phyloP scores from a whole-genome alignment of 768 basidiomycete species.

The Trametes maxima region DNA sequence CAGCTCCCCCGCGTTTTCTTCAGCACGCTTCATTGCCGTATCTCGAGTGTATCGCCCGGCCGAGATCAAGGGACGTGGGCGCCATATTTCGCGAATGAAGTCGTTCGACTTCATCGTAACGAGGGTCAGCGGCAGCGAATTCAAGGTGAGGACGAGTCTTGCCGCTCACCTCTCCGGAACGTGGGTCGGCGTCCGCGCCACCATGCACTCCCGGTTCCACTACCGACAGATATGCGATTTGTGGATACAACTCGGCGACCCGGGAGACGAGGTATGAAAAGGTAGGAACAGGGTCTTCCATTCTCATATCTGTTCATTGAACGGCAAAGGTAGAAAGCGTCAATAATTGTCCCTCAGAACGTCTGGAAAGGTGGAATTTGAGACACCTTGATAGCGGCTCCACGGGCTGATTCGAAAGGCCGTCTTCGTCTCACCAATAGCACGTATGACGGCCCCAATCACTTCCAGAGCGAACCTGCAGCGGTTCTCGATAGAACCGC shows the following conservation, averaged over 20 bases:
- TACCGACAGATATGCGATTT: constrained; percentile 33
- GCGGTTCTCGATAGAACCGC: constrained; percentile 48
- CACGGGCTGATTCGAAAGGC: constrained; percentile 43
- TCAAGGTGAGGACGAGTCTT: background rate
- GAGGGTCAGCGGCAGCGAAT: background rate
- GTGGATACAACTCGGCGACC: background rate
- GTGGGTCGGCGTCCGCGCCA: background rate
- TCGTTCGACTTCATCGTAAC: constrained; percentile 23
- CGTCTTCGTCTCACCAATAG: constrained; percentile 43
- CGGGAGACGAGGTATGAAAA: constrained; percentile 41
- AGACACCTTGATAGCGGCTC: constrained; percentile 31
- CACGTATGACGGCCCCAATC: constrained; percentile 38
- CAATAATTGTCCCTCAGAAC: too few relatives aligned
- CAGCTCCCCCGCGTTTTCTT: constrained; percentile 20
- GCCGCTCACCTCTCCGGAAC: background rate
- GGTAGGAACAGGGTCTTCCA: constrained; percentile 54
- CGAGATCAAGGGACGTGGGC: constrained; percentile 24
- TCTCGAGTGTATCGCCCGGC: constrained; percentile 31
- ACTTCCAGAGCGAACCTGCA: constrained; percentile 46
- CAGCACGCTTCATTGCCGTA: constrained; percentile 22
- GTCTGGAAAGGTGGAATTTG: too few relatives aligned
- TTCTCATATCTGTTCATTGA: constrained; percentile 43
- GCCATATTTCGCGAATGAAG: constrained; percentile 30
- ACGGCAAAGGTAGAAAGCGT: background rate
- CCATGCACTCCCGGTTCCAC: constrained; percentile 27